Conservation (phyloP, 345 rosid species). For the Punica granatum region DNA sequence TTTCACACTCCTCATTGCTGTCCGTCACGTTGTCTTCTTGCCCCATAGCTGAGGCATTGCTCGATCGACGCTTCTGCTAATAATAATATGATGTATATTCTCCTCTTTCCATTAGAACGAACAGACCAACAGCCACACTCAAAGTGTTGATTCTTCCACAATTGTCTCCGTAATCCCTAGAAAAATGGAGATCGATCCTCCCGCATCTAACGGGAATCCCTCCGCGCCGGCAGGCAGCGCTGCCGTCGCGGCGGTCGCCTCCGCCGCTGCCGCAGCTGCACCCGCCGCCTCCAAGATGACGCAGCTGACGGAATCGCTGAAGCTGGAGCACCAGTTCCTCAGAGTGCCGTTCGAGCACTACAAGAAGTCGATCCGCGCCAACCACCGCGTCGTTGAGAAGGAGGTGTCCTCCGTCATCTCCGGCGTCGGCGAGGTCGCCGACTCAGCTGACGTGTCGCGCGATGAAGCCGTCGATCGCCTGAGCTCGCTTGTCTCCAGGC, state of each 20-base stretch:
- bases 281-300: constrained; percentile 41
- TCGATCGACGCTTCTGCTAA: too few species aligned
- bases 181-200: constrained; percentile 8
- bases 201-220: constrained; percentile 20
- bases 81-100: too few species aligned
- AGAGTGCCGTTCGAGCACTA: constrained; percentile 95
- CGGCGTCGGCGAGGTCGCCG: constrained; percentile 49
- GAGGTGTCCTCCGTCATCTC: constrained; percentile 68
- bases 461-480: constrained; percentile 73
- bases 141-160: too few species aligned
- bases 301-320: constrained; percentile 73
- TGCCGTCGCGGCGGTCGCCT: constrained; percentile 9
- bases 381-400: constrained; percentile 75
- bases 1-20: background rate
- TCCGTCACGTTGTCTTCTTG: background rate
- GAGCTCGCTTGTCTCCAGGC: constrained; percentile 69
- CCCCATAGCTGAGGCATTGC: too few species aligned
- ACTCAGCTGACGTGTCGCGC: constrained; percentile 44
- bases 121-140: too few species aligned
- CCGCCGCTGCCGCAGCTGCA: constrained; percentile 18
- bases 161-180: background rate
- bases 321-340: constrained; percentile 86
- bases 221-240: constrained; percentile 37
- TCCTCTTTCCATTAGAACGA: too few species aligned
- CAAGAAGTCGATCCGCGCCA: constrained; percentile 85